phyloP scores from a whole-genome alignment of 1,284 basidiomycete genomes.

The Sporisorium iseilematis-ciliati region DNA sequence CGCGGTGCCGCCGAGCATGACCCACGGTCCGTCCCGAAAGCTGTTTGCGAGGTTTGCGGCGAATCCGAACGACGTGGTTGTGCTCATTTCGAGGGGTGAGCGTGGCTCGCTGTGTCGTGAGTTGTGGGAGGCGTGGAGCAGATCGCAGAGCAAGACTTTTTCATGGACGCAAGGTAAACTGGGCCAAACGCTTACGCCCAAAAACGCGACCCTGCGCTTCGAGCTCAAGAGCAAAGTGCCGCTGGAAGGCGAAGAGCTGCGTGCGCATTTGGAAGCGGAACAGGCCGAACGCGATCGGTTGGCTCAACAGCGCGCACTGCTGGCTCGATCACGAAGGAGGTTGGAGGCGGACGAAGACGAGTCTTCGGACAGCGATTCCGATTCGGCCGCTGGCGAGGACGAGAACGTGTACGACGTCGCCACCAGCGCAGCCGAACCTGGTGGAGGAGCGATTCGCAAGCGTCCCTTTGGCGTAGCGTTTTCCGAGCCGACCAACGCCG shows the following conservation, averaged over 20 bases:
- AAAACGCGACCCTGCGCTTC: slow-evolving; percentile 32
- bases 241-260: slow-evolving; percentile 77
- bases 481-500: slow-evolving; percentile 66
- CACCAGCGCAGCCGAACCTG: slow-evolving; percentile 11
- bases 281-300: slow-evolving; percentile 85
- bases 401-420: slow-evolving; percentile 70
- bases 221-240: slow-evolving; percentile 88
- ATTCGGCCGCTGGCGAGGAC: slow-evolving; percentile 75
- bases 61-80: slow-evolving; percentile 72
- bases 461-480: slow-evolving; percentile 35
- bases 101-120: slow-evolving; percentile 82
- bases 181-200: slow-evolving; percentile 76
- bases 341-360: slow-evolving; percentile 80
- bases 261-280: slow-evolving; percentile 82
- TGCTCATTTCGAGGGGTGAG: slow-evolving; percentile 73
- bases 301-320: slow-evolving; percentile 85
- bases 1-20: slow-evolving; percentile 89
- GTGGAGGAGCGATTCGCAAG: slow-evolving; percentile 20
- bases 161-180: slow-evolving; percentile 87
- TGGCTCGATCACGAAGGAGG: slow-evolving; percentile 82
- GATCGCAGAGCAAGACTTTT: slow-evolving; percentile 80
- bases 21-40: slow-evolving; percentile 88
- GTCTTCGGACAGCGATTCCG: slow-evolving; percentile 70
- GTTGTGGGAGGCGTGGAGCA: slow-evolving; percentile 89
- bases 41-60: slow-evolving; percentile 88